Evolutionary conservation across 306 rosid genomes (phyloP), one percentile per base, ranked within the genome.

Genomic region (Canavalia gladiata): DNA sequence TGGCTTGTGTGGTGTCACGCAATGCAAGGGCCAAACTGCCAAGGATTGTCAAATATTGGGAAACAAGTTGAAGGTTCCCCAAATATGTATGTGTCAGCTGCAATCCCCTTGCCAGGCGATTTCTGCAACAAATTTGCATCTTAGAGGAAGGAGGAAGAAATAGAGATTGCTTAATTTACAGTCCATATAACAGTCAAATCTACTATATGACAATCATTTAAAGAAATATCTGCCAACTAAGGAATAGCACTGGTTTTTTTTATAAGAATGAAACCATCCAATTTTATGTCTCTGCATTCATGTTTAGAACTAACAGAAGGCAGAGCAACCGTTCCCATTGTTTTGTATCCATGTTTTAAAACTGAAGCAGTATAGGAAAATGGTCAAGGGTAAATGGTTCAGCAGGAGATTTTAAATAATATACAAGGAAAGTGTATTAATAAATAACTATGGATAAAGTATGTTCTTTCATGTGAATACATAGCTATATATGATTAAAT

Each of bases 31-130:
- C 99, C 91, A 95, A 88, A 88, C 94, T 93, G 83, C 99, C 99
- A 25, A 95, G 95, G 83, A 92, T 87, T 12, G 99, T 93, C 88
- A 95, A 88, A 88, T 95, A 95, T 75, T 95, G 98, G 62, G 99
- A 85, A 72, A 95, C 94, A 57, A 95, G 95, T 82, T 95, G 99
- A 85, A 93, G 98, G 88, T 93, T 95, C 74, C 99, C 99, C 91
- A 95, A 87, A 82, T 90, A 91, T 71, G 76, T 82, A 59, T 91
- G 98, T 1, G 99, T 88, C 92, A 95, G 85, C 88, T 95, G 99
- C 86, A 95, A 87, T 78, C 99, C 99, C 90, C 89, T 93, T 57
- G 99, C 98, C 68, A 95, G 86, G 70, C 97, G 94, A 77, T 91
- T 95, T 75, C 99, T 95, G 92, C 84, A 89, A 72, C 72, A 88